Evolutionary conservation across 2,329 filamentous ascomycete genomes (phyloP).

Genomic region (Ophiostoma himal-ulmi): DNA sequence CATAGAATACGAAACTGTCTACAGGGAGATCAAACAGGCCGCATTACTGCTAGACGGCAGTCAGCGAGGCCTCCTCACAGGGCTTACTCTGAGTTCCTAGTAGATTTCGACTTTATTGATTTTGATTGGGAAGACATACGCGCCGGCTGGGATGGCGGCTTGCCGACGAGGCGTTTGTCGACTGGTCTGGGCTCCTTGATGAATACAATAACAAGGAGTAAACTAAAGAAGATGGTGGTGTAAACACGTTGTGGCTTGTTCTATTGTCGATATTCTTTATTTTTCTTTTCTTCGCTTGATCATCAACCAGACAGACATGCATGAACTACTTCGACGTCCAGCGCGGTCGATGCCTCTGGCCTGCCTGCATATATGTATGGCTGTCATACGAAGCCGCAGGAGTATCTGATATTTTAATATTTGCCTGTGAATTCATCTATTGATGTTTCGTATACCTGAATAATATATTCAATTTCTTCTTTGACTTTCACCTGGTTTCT

Average conservation of each 20-base stretch:
- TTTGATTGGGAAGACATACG: not conserved
- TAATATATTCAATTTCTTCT: too few relatives aligned
- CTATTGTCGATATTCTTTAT: not conserved
- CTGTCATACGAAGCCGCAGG: not conserved
- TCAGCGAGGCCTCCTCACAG: not conserved
- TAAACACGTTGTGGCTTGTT: not conserved
- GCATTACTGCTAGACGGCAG: not conserved
- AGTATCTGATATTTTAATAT: not conserved
- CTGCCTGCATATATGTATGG: not conserved
- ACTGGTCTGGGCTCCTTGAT: not conserved
- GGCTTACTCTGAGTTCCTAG: not conserved
- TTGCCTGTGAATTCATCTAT: too few relatives aligned
- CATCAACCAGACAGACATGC: not conserved
- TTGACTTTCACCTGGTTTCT: not conserved
- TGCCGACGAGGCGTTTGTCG: slow-evolving; percentile 2
- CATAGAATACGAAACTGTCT: not conserved
- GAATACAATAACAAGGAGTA: not conserved
- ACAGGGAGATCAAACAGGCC: not conserved
- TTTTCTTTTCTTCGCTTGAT: not conserved
- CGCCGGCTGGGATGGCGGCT: not conserved
- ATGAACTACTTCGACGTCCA: not conserved
- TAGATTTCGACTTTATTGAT: too few relatives aligned
- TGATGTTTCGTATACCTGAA: too few relatives aligned
- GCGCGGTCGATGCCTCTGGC: not conserved
- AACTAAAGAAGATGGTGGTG: not conserved